Evolutionary conservation across 352 stramenopile species (phyloP), one percentile per base, ranked within the genome.

Genomic region (Sclerospora graminicola): DNA sequence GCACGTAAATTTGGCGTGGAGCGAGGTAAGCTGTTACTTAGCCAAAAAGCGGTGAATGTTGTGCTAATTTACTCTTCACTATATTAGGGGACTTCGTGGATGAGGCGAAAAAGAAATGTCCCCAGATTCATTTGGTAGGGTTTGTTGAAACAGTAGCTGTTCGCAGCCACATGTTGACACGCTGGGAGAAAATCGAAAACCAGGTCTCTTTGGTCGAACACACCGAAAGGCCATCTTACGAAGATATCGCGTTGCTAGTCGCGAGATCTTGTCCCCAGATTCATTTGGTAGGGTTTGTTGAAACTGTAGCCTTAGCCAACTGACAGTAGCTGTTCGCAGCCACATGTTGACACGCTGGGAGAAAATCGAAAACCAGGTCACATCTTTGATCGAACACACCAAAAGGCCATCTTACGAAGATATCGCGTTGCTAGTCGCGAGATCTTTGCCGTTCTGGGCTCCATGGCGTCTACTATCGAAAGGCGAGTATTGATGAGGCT

Each of bases 221-320:
- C 66, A 88, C 38, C 80, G 89, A 42, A 92, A 89, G 32, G 80
- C 78, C 14, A 85, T 86, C 20, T 33, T 92, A 41, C 46, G 78
- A 24, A 80, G 80, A 32, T 92, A 92, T 43, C 72, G 77, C 15
- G 42, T 86, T 15, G 80, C 80, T 0, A 92, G 80, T 50, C 67
- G 76, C 19, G 75, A 79, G 47, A 86, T 89, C 33, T 92, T 91
- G 80, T 21, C 80, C 80, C 13, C 41, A 63, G 13, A 83, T 91
- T 45, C 80, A 89, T 48, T 42, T 91, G 57, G 80, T 91, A 63
- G 8, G 44, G 5, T n/a, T 35, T 35, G 11, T 16, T n/a, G 30
- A 8, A 15, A 7, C 15, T 18, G 19, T 19, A 2, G 34, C 20
- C 13, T 18, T 14, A 11, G 7, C 2, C 13, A 13, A 28, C 40